A percentile compares a stretch with the other conserved stretches of the same genome.
Evolutionary conservation across 495 filamentous ascomycete species (phyloP).

Genomic region (Hyaloscypha bicolor): DNA sequence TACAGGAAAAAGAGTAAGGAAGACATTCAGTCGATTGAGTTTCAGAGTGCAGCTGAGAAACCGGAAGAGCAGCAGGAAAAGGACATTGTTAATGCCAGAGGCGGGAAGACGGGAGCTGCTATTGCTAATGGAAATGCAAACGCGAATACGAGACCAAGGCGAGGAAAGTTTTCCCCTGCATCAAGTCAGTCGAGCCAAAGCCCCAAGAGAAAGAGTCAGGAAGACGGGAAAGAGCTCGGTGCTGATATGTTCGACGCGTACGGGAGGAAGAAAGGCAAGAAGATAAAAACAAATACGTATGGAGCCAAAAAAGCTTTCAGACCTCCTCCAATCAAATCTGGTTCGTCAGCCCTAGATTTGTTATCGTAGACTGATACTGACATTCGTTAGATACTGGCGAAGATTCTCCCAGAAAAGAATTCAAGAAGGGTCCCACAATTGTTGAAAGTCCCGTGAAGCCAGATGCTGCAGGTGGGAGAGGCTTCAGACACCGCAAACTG

Average conservation of each 20-base stretch:
- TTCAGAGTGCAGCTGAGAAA: background rate
- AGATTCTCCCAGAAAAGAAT: background rate
- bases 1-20: background rate
- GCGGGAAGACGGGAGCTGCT: background rate
- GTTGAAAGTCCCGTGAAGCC: background rate
- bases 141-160: background rate
- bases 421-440: background rate
- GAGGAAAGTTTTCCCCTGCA: background rate
- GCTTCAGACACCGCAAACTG: background rate
- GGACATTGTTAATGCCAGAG: background rate
- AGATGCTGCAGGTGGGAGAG: background rate
- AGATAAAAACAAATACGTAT: conserved; percentile 4
- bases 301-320: background rate
- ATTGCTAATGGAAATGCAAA: background rate
- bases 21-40: conserved; percentile 7
- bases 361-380: background rate
- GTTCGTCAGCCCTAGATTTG: background rate
- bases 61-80: background rate
- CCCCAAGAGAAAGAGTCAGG: conserved; percentile 15
- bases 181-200: conserved; percentile 4
- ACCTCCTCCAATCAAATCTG: background rate
- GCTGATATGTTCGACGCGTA: conserved; percentile 21
- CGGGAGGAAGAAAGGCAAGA: conserved; percentile 19
- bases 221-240: conserved; percentile 12
- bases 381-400: conserved; percentile 11